Evolutionary conservation across 1,284 basidiomycete genomes (phyloP), one percentile per base, ranked within the genome.

Genomic region (Apiotrichum sp.): DNA sequence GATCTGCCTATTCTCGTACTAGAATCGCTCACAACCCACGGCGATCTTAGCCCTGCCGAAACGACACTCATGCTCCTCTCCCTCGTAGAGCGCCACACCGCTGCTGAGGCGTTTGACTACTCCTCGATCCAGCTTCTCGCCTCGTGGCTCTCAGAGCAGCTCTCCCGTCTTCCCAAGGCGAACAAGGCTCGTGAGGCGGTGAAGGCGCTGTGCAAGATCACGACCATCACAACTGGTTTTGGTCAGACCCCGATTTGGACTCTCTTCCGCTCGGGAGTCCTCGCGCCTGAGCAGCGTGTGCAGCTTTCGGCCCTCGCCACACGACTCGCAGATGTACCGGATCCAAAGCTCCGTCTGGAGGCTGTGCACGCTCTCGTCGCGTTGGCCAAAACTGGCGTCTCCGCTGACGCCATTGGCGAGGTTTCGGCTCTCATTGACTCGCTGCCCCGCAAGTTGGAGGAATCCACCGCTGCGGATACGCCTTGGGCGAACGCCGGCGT

Each of bases 231-330:
- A 4, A 62, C 68, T 10, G 78, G 79, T 42, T 61, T 74, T 14
- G 75, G 75, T 7, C 77, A 79, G 66, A 62, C 71, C 3, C 62
- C 71, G 22, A 67, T 80, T 13, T 80, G 78, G 78, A 82, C 58
- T 3, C 56, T 71, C 7, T 73, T 74, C 65, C 60, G 72, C 29
- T 54, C 65, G 10, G 59, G 59, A 1, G 47, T 56, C 3, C 52
- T 62, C 3, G 41, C 57, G 1, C 45, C 57, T 1, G 48, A 48
- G n/a, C 51, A 61, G 34, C 50, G 57, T 7, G 47, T 51, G 10
- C 47, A 45, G 31, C 53, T 63, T 1, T n/a, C n/a, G 3, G 34
- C n/a, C 6, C 35, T 61, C 13, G 40, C 55, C 10, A 50, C 40
- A 2, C 45, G 47, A 13, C 52, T 59, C 8, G 49, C 56, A 11